These are phyloP conservation scores for Tilletia caries DNA, from an alignment of 1,284 basidiomycete species.

Conservation along the genomic window DNA sequence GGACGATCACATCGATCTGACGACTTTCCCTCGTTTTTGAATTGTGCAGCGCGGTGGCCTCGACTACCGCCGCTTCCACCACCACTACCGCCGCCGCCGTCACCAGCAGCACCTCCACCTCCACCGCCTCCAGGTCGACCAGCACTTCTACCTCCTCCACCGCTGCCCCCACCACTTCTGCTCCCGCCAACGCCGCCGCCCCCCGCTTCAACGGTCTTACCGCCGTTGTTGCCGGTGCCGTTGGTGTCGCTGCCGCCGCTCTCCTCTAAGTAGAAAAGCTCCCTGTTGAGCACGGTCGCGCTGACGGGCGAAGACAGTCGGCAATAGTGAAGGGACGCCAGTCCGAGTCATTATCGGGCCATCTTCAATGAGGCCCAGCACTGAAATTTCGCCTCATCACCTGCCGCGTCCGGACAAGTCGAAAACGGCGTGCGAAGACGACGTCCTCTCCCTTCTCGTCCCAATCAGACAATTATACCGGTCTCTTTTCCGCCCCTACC, in stretches of 20 bases:
- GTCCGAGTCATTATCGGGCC: no score
- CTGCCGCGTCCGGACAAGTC: no score
- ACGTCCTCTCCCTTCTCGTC: no score
- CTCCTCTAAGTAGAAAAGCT: constrained; percentile 9
- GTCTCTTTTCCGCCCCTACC: neutral
- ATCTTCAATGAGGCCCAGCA: no score
- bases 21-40: no score
- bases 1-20: no score
- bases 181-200: constrained; percentile 1
- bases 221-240: constrained; percentile 14
- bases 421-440: neutral
- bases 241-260: constrained; percentile 13
- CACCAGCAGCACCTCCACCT: neutral
- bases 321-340: no score
- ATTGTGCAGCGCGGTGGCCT: no score
- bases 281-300: no score
- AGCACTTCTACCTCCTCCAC: constrained; percentile 10
- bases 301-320: no score
- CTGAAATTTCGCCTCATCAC: no score
- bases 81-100: neutral
- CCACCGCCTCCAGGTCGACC: neutral
- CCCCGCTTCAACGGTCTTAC: constrained; percentile 12
- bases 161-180: neutral
- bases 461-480: neutral
- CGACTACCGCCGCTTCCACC: neutral